phyloP scores from a whole-genome alignment of 2,329 filamentous ascomycete genomes.

The Penicillium palitans region DNA sequence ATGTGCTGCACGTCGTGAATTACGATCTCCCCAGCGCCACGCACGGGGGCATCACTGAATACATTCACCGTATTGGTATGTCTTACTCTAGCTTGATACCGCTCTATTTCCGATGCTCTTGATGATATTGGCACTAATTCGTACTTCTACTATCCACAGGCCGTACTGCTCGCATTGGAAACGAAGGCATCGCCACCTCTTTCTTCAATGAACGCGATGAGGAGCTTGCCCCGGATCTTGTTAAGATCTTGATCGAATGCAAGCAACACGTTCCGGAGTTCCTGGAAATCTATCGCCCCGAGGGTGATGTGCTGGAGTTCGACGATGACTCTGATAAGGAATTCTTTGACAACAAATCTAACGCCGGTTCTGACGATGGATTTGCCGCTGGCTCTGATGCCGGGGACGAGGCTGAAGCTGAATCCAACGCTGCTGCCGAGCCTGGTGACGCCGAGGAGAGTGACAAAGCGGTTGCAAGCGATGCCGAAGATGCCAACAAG shows the following conservation, averaged over 20 bases:
- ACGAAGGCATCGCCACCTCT: conserved; percentile 79
- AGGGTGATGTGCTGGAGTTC: conserved; percentile 47
- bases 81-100: conserved; percentile 1
- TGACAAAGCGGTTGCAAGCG: background rate
- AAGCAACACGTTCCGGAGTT: conserved; percentile 81
- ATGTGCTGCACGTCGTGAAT: conserved; percentile 90
- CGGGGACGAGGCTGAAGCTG: background rate
- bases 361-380: background rate
- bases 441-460: background rate
- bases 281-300: conserved; percentile 59
- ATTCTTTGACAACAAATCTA: conserved; percentile 18
- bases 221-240: conserved; percentile 69
- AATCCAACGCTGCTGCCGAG: background rate
- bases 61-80: conserved; percentile 88
- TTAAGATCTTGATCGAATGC: conserved; percentile 78
- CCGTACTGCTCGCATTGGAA: conserved; percentile 90
- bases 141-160: conserved; percentile 50
- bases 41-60: conserved; percentile 89
- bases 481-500: background rate
- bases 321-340: conserved; percentile 56
- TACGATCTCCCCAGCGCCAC: conserved; percentile 75
- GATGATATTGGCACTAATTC: background rate
- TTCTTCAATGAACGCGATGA: conserved; percentile 82
- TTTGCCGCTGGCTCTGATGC: background rate
- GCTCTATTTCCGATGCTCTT: too few relatives aligned